Conservation (phyloP, 1,139 yeast genomes). For the Yamadazyma blattariae region DNA sequence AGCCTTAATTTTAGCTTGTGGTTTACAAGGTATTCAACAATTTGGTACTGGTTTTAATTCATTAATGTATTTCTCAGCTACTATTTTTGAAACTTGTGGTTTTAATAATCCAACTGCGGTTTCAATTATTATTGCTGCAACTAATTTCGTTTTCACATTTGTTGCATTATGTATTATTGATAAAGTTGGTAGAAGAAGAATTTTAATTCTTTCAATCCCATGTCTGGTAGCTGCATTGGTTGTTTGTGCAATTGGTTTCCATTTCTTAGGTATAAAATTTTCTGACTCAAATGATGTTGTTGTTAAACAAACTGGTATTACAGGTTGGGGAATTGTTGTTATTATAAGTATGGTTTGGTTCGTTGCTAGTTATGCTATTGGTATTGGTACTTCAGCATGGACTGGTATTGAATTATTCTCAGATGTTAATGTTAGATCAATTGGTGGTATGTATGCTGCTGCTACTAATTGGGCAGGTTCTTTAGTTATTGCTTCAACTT, state of each 20-base stretch:
- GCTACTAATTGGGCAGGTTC: conserved; percentile 97
- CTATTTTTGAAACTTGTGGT: conserved; percentile 86
- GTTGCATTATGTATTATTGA: conserved; percentile 84
- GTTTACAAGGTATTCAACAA: conserved; percentile 92
- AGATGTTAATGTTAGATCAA: conserved; percentile 81
- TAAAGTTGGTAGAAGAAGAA: conserved; percentile 78
- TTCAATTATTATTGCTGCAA: conserved; percentile 89
- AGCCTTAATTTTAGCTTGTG: conserved; percentile 86
- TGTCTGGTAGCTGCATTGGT: conserved; percentile 77
- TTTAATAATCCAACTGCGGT: conserved; percentile 86
- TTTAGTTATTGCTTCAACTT: conserved; percentile 83
- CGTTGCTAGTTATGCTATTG: conserved; percentile 88
- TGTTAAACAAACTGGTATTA: conserved; percentile 44
- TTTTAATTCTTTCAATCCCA: conserved; percentile 72
- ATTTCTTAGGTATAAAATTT: conserved; percentile 64
- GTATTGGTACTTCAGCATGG: conserved; percentile 98
- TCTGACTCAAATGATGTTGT: conserved; percentile 43
- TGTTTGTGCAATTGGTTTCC: conserved; percentile 85
- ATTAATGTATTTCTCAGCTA: conserved; percentile 88
- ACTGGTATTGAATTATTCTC: conserved; percentile 95
- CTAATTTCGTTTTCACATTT: conserved; percentile 82
- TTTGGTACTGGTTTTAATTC: conserved; percentile 89
- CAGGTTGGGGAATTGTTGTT: conserved; percentile 85
- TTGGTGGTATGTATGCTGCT: conserved; percentile 90
- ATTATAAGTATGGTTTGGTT: conserved; percentile 81